phyloP scores from a whole-genome alignment of 305 asterid genomes.

The Fraxinus greggii region DNA sequence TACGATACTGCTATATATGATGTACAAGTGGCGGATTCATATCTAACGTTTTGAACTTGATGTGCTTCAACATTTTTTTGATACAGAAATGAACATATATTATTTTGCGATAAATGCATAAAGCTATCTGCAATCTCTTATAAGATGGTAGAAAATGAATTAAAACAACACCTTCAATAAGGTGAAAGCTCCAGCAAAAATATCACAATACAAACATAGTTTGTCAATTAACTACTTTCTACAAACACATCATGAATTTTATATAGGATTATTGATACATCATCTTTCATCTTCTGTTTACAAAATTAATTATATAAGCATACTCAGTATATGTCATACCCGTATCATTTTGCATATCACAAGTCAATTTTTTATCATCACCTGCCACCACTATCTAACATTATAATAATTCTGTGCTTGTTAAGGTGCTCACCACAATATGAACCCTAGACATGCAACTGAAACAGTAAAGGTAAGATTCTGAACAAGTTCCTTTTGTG shows the following conservation, averaged over 20 bases:
- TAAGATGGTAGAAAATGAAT: not conserved
- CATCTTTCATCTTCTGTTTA: not conserved
- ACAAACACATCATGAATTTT: not conserved
- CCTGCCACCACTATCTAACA: conserved; percentile 15
- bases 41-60: no score
- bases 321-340: not conserved
- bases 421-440: conserved; percentile 48
- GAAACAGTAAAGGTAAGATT: conserved; percentile 43
- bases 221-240: not conserved
- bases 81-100: not conserved
- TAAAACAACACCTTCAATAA: not conserved
- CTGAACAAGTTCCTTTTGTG: conserved; percentile 11
- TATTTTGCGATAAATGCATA: not conserved
- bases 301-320: not conserved
- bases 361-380: not conserved
- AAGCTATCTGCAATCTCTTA: not conserved
- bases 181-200: not conserved
- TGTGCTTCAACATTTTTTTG: no score
- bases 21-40: no score
- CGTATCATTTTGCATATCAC: not conserved
- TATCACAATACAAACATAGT: not conserved
- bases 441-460: conserved; percentile 39
- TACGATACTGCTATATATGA: no score
- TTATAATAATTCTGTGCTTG: conserved; percentile 20
- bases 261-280: not conserved